phyloP scores from a whole-genome alignment of 495 filamentous ascomycete species.

The Jackrogersella minutella region DNA sequence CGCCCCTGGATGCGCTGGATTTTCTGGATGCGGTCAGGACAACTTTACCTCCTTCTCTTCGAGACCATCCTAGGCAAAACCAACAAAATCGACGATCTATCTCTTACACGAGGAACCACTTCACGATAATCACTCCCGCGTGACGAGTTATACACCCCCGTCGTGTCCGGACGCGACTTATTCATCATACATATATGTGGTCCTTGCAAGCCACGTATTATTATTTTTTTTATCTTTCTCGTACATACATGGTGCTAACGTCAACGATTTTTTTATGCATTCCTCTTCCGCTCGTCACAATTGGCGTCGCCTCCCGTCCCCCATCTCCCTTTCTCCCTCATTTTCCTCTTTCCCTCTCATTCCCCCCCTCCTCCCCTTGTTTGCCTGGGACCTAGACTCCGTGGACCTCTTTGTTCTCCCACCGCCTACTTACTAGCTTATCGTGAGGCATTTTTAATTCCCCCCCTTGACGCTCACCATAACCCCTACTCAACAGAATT shows the following conservation, averaged over 20 bases:
- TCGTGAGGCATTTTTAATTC: slow-evolving; percentile 15
- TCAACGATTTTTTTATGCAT: slow-evolving; percentile 21
- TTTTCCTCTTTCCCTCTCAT: slow-evolving; percentile 2
- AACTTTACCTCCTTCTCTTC: slow-evolving; percentile 17
- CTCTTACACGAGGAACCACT: slow-evolving; percentile 33
- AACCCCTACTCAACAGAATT: slow-evolving; percentile 3
- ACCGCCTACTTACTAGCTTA: slow-evolving; percentile 5
- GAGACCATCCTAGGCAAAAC: slow-evolving; percentile 8
- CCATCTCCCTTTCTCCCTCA: neutral
- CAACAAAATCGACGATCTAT: slow-evolving; percentile 28
- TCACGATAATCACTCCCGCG: slow-evolving; percentile 32
- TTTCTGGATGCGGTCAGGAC: slow-evolving; percentile 36
- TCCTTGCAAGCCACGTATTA: slow-evolving; percentile 37
- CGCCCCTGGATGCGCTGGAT: too few relatives aligned
- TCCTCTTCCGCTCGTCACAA: slow-evolving; percentile 7
- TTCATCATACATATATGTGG: slow-evolving; percentile 27
- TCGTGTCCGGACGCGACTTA: slow-evolving; percentile 21
- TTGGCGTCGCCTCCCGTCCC: neutral
- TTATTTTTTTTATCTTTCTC: neutral
- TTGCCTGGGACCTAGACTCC: slow-evolving; percentile 5
- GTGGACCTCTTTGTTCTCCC: neutral
- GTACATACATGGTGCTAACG: slow-evolving; percentile 30
- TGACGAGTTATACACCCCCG: slow-evolving; percentile 21
- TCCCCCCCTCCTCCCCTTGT: neutral
- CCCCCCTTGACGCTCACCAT: neutral